Evolutionary conservation across 495 filamentous ascomycete genomes (phyloP), one percentile per base, ranked within the genome.

Genomic region (Aspergillus indologenus): DNA sequence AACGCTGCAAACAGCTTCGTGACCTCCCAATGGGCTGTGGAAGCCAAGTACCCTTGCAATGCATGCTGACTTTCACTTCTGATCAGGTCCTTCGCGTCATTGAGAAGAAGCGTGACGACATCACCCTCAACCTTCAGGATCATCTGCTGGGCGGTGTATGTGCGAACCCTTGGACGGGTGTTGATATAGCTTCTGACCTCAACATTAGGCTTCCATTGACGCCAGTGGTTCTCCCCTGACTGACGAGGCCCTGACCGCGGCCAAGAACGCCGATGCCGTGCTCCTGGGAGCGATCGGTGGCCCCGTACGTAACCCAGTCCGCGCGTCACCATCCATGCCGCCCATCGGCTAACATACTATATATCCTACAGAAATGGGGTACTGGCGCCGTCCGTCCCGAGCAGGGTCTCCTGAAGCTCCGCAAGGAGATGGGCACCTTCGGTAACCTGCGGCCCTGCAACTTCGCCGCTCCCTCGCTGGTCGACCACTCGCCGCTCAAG

Each of bases 401-500:
- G 69, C 93, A 98, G 76, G 94, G 94, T 58, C 83, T 98, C 70
- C 89, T 98, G 54, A 83, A 81, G 62, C 90, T 98, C 47, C 91
- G 94, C 79, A 97, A 96, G 74, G 88, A 96, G 72, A 88, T 98
- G 81, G 80, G 82, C 68, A 90, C 94, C 64, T 98, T 94, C 78
- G 94, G 93, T 64, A 98, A 98, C 84, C 88, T 98, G 49, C 91
- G 94, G 4, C 94, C 94, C 5, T 98, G 94, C 85, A 92, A 87
- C 83, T 98, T 98, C 80, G 90, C 93, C 43, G 90, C 92, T 23
- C 89, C 93, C 55, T 83, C 86, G 29, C 90, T 98, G 47, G 85
- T 96, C 75, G 85, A 91, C 44, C 82, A 78, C 76, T 97, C 93
- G 12, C 94, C 94, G 0, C 85, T 98, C 51, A 96, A 95, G 73